Conservation (phyloP, 805 yeast genomes). For the Pichia insulana region DNA sequence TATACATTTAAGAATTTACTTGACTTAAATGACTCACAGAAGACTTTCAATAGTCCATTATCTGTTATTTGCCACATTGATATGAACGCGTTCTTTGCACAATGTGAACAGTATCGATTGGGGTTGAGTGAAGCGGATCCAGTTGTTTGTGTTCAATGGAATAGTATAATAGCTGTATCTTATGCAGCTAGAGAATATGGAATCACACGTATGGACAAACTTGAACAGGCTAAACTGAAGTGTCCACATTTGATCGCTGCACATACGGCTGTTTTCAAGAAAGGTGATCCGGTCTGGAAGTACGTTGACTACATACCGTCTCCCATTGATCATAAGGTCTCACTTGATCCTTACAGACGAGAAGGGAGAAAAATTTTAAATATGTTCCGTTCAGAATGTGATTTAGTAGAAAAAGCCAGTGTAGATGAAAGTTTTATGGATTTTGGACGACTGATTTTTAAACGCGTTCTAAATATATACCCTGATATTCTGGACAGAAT, state of each 20-base stretch:
- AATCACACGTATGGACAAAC: constrained; percentile 65
- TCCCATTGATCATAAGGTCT: constrained; percentile 67
- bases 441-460: constrained; percentile 56
- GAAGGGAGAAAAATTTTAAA: constrained; percentile 74
- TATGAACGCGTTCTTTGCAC: constrained; percentile 93
- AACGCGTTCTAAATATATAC: constrained; percentile 32
- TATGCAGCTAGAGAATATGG: constrained; percentile 86
- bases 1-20: constrained; percentile 43
- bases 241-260: constrained; percentile 73
- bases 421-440: constrained; percentile 91
- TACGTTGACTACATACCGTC: constrained; percentile 54
- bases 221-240: constrained; percentile 58
- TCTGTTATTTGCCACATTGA: constrained; percentile 82
- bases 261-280: constrained; percentile 89
- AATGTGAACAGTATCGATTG: constrained; percentile 75
- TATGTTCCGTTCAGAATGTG: constrained; percentile 54
- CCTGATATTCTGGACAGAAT: constrained; percentile 34
- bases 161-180: constrained; percentile 77
- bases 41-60: constrained; percentile 56
- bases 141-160: constrained; percentile 93
- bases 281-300: constrained; percentile 80
- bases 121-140: constrained; percentile 63
- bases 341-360: constrained; percentile 83
- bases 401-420: constrained; percentile 82
- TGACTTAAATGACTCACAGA: constrained; percentile 36